Evolutionary conservation across 1,139 yeast genomes (phyloP), one percentile per base, ranked within the genome.

Genomic region (Suhomyces panamericanus): DNA sequence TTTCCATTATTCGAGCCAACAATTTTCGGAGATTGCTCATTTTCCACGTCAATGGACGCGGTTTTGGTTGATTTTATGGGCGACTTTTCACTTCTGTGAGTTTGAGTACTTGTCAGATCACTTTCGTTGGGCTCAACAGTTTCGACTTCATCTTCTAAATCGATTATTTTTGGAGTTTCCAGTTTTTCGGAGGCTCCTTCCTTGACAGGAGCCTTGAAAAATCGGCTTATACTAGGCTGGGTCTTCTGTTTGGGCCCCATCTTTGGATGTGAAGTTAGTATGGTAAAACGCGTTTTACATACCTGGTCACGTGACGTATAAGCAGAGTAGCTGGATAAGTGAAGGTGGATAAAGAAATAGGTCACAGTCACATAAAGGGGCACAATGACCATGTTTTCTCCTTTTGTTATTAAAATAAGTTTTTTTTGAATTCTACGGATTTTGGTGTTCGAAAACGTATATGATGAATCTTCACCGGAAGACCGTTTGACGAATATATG

Each of bases 151-250:
- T 30, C 32, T 6, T 30, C 27, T 13, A 36, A 27, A 31, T 38
- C 31, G 9, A 38, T 31, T 15, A 28, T 38, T 15, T 32, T n/a
- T 10, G 34, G 34, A 6, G 10, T 29, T 9, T 13, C 6, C 22
- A 5, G 31, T 15, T 14, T 12, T 20, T 39, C 15, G 11, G 8
- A 16, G 10, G 15, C n/a, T 4, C 7, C 14, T n/a, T 17, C 11
- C 13, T 13, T 17, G 1, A 15, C 15, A 15, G 41, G 33, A 3
- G 42, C 29, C 38, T 42, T 38, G 60, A 53, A 66, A 52, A 67
- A 67, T 32, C 52, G 56, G 44, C 69, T 66, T 28, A 67, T 66
- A 10, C 65, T 58, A 24, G 59, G 59, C 49, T 67, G 72, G 13
- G 43, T 38, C 41, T 27, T 40, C 34, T 33, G 38, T 37, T 46